Conservation (phyloP, 108 stramenopile species). For the Cyclotella cryptica region DNA sequence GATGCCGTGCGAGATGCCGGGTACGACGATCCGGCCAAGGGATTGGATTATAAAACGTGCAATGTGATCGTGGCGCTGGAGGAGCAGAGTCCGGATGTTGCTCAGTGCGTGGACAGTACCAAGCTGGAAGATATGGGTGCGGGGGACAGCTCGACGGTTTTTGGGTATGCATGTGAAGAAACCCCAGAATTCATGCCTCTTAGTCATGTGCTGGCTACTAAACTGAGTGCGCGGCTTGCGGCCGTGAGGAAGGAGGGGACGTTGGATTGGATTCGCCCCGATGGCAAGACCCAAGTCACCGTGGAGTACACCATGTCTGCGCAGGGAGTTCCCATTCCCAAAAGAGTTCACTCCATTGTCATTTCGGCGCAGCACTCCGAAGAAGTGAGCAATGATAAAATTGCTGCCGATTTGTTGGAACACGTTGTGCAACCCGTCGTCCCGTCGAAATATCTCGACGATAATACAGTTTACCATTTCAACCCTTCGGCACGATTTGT, state of each 20-base stretch:
- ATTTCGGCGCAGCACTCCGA: constrained; percentile 98
- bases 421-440: constrained; percentile 98
- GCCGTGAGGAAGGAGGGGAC: constrained; percentile 96
- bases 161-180: constrained; percentile 97
- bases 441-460: constrained; percentile 96
- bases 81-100: constrained; percentile 97
- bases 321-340: constrained; percentile 85
- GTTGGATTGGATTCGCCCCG: constrained; percentile 96
- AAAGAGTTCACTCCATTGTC: constrained; percentile 96
- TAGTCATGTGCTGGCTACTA: constrained; percentile 95
- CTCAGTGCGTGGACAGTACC: constrained; percentile 92
- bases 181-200: constrained; percentile 95
- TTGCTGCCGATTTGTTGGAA: constrained; percentile 94
- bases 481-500: constrained; percentile 95
- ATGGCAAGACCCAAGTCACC: constrained; percentile 97
- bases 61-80: constrained; percentile 98
- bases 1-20: constrained; percentile 97
- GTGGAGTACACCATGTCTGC: constrained; percentile 87
- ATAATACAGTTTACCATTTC: constrained; percentile 97
- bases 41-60: constrained; percentile 97
- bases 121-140: constrained; percentile 96
- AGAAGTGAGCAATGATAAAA: constrained; percentile 90
- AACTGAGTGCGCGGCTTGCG: constrained; percentile 86
- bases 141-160: constrained; percentile 99
- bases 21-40: constrained; percentile 96